A percentile compares a stretch with the other conserved stretches of the same genome.
Conservation (phyloP, 192 early-diverging fungal genomes). For the Coemansia sp. region DNA sequence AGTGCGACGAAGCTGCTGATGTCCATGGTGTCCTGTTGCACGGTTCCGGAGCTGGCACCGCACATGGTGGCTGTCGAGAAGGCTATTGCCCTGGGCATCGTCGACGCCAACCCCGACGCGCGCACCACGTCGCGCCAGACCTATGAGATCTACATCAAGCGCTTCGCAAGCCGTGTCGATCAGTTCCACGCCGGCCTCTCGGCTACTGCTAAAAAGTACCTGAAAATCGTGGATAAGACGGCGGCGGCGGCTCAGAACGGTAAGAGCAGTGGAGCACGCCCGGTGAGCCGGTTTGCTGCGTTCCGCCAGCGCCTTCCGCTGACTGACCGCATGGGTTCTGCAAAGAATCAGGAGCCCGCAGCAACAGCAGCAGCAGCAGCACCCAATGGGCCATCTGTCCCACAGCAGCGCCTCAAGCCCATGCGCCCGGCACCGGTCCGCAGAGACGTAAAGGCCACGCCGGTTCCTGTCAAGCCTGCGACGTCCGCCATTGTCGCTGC, state of each 20-base stretch:
- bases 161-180: conserved; percentile 37
- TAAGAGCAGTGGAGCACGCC: not conserved
- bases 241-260: not conserved
- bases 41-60: conserved; percentile 46
- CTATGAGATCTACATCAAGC: conserved; percentile 49
- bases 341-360: conserved; percentile 4
- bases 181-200: conserved; percentile 39
- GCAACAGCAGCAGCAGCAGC: conserved; percentile 1
- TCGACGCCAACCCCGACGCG: conserved; percentile 52
- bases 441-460: conserved; percentile 12
- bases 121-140: conserved; percentile 42
- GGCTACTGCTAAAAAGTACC: conserved; percentile 45
- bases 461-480: not conserved
- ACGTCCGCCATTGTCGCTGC: not conserved
- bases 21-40: conserved; percentile 56
- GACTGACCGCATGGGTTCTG: conserved; percentile 30
- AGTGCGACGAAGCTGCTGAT: conserved; percentile 63
- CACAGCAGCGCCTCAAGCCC: conserved; percentile 32
- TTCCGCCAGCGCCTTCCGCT: conserved; percentile 37
- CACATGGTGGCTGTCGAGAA: conserved; percentile 37
- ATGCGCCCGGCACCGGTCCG: conserved; percentile 31
- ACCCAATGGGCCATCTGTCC: not conserved
- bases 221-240: conserved; percentile 31
- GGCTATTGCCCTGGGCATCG: conserved; percentile 40
- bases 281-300: conserved; percentile 25